Evolutionary conservation across 2,329 filamentous ascomycete genomes (phyloP).

Genomic region (Thielaviopsis musarum): DNA sequence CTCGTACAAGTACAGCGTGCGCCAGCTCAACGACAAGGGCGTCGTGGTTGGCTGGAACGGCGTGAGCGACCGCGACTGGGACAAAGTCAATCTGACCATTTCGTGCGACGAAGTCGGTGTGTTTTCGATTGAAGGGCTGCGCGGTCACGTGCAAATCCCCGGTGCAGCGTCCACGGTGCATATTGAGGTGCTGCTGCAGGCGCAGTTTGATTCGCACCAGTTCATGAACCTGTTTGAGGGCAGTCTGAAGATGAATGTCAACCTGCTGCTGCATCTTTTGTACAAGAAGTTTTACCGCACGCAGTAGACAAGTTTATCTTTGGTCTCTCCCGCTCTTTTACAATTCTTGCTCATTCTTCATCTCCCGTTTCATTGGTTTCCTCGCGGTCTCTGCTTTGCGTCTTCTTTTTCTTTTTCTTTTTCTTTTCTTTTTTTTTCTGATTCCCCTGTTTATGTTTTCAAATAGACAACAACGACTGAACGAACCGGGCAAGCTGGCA

Average conservation of each 20-base stretch:
- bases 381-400: no score
- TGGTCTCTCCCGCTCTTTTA: background rate
- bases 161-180: conserved; percentile 78
- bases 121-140: conserved; percentile 80
- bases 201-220: conserved; percentile 92
- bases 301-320: conserved; percentile 25
- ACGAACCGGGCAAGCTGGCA: background rate
- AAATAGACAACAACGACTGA: background rate
- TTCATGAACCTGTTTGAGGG: conserved; percentile 91
- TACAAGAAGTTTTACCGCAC: conserved; percentile 97
- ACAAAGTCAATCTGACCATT: conserved; percentile 86
- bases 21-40: conserved; percentile 78
- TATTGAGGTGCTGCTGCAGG: conserved; percentile 85
- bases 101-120: conserved; percentile 86
- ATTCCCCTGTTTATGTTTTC: background rate
- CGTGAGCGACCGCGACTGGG: conserved; percentile 68
- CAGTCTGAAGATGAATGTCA: conserved; percentile 78
- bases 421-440: background rate
- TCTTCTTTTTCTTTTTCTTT: background rate
- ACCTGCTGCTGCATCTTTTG: conserved; percentile 85
- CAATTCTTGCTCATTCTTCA: background rate
- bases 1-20: conserved; percentile 90
- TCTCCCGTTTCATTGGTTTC: no score
- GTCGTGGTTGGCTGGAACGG: conserved; percentile 86
- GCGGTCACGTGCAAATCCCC: conserved; percentile 87